Base-by-base conservation (phyloP, 169 alveolate genomes). In the Condylostoma magnum region DNA sequence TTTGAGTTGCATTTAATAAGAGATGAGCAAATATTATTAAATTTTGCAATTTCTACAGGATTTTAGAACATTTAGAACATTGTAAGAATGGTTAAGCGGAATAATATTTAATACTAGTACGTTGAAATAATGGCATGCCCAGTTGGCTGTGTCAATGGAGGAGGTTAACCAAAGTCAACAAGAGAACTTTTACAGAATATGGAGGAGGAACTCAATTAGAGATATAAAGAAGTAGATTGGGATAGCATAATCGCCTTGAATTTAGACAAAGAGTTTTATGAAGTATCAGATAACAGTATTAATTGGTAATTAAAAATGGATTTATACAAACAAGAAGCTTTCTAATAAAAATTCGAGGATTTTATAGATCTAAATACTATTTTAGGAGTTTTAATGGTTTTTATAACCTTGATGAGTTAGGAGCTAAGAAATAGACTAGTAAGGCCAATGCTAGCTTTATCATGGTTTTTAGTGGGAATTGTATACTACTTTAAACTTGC, bases 11-110 rank as follows among this genome's bases (percentile, higher is more conserved):
- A n/a, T n/a, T n/a, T n/a, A n/a, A n/a, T n/a, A n/a, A n/a, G n/a
- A n/a, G n/a, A n/a, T n/a, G 86, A 84, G 4, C 34, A 38, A 20
- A 66, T 57, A 41, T 63, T 65, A 5, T 46, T 74, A 55, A 77
- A 58, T 56, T 83, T 87, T 74, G 78, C 83, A 6, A 51, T 70
- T 6, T 86, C 94, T 1, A 77, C 81, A 69, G 94, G 94, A 22
- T 76, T 87, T 54, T 73, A 88, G 55, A 87, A 87, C 63, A 84
- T 87, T 3, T 86, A 87, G 58, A 84, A 83, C 57, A 74, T 87
- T 3, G 83, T 87, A 4, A 74, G 90, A 28, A 76, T 70, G 58
- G 63, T 87, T 37, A 87, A 87, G 69, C 48, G 67, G 25, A 80
- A 74, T 44, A 81, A 80, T 48, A 68, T 78, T 31, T 52, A 81